phyloP scores from a whole-genome alignment of 352 stramenopile genomes.

The Pythium pyrilobum region DNA sequence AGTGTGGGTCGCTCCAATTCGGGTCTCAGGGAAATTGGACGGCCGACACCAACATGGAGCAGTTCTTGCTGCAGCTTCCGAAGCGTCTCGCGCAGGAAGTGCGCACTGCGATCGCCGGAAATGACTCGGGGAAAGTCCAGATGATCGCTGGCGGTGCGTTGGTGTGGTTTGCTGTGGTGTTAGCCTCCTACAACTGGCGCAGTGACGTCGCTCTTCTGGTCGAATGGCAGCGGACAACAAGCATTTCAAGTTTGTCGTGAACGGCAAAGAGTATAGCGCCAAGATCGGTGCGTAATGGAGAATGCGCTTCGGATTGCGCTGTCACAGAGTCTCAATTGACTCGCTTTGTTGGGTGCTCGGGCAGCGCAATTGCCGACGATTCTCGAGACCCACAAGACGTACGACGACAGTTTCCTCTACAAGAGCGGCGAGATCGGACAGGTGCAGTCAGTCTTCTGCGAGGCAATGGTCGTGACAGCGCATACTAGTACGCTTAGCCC shows the following conservation, averaged over 20 bases:
- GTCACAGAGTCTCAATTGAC: background rate
- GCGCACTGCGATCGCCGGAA: constrained; percentile 52
- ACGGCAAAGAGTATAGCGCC: constrained; percentile 68
- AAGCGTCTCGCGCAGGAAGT: constrained; percentile 75
- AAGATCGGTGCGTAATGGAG: constrained; percentile 57
- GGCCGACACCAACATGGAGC: constrained; percentile 59
- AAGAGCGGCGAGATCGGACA: constrained; percentile 86
- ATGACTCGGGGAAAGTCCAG: constrained; percentile 59
- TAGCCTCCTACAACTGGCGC: no score
- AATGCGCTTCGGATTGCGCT: background rate
- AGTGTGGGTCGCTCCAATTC: no score
- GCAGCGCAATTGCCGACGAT: constrained; percentile 81
- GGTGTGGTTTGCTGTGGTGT: background rate
- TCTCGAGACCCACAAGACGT: constrained; percentile 87
- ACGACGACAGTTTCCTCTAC: constrained; percentile 87
- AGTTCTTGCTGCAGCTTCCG: constrained; percentile 84
- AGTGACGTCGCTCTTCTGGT: no score
- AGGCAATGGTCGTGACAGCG: background rate
- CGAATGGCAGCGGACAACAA: constrained; percentile 71
- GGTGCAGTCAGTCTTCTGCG: constrained; percentile 16
- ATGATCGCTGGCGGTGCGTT: constrained; percentile 68
- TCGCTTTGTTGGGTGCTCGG: background rate
- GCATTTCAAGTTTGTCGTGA: constrained; percentile 74
- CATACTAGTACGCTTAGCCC: background rate
- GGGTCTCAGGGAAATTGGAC: no score